Evolutionary conservation across 2,329 filamentous ascomycete species (phyloP).

Genomic region (Ilyonectria robusta): DNA sequence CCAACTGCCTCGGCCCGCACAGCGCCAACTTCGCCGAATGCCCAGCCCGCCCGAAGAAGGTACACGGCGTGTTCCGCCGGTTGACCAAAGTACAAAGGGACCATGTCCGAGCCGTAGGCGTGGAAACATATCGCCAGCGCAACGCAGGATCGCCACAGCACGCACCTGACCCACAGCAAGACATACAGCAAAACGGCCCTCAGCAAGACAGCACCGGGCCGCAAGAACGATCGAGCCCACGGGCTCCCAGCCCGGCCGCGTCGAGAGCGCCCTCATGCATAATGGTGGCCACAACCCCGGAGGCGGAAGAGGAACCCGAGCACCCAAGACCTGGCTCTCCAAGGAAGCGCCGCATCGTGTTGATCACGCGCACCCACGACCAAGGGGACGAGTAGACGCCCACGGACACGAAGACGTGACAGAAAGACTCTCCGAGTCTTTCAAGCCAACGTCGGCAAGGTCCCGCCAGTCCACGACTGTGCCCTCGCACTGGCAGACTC

Average conservation of each 20-base stretch:
- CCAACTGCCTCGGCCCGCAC: background rate
- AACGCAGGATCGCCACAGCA: background rate
- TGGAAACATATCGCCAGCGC: background rate
- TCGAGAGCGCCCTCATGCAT: slow-evolving; percentile 16
- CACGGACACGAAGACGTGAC: too few relatives aligned
- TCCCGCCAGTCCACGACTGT: too few relatives aligned
- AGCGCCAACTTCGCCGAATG: slow-evolving; percentile 8
- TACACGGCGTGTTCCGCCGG: slow-evolving; percentile 17
- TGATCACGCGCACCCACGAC: slow-evolving; percentile 21
- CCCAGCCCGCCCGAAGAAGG: slow-evolving; percentile 18
- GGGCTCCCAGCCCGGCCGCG: background rate
- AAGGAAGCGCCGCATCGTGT: slow-evolving; percentile 19
- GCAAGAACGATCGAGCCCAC: too few relatives aligned
- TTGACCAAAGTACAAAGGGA: slow-evolving; percentile 12
- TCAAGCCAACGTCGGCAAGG: too few relatives aligned
- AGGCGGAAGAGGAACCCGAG: slow-evolving; percentile 18
- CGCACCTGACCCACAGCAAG: background rate
- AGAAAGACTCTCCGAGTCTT: too few relatives aligned
- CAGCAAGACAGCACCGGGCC: too few relatives aligned
- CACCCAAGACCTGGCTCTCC: background rate
- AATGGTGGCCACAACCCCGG: slow-evolving; percentile 26
- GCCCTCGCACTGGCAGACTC: too few relatives aligned
- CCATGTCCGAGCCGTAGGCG: slow-evolving; percentile 5
- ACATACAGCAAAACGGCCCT: too few relatives aligned
- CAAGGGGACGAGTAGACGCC: background rate